Percentiles rank a stretch among this genome's conserved stretches.
Evolutionary conservation across 805 yeast genomes (phyloP).

Genomic region (Candida ovalis): DNA sequence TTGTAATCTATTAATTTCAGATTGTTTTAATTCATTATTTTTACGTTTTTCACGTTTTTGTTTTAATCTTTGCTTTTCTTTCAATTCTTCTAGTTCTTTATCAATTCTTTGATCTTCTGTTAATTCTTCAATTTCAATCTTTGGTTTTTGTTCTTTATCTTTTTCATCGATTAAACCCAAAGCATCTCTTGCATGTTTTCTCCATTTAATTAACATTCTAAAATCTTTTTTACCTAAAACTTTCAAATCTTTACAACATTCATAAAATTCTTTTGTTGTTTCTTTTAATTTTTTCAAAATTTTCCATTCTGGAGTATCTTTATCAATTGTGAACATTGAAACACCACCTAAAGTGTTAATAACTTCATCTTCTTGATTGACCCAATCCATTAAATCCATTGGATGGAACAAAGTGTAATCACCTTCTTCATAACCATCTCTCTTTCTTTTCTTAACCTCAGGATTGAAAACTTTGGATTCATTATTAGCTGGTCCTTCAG

Average conservation of each 20-base stretch:
- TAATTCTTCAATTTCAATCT: conserved; percentile 63
- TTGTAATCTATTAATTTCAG: conserved; percentile 87
- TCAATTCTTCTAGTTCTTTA: conserved; percentile 71
- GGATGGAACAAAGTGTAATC: conserved; percentile 72
- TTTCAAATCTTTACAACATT: conserved; percentile 85
- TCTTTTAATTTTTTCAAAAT: conserved; percentile 66
- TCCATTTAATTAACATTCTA: conserved; percentile 78
- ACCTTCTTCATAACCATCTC: conserved; percentile 97
- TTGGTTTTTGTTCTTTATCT: conserved; percentile 39
- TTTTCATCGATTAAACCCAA: conserved; percentile 63
- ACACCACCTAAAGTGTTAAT: conserved; percentile 75
- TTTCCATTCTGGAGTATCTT: conserved; percentile 67
- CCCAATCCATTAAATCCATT: conserved; percentile 73
- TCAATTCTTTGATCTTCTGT: conserved; percentile 90
- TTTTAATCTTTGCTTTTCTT: conserved; percentile 65
- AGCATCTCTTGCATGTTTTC: conserved; percentile 77
- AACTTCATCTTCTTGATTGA: conserved; percentile 71
- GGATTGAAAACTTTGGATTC: conserved; percentile 95
- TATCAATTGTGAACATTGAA: conserved; percentile 60
- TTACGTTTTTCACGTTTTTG: conserved; percentile 78
- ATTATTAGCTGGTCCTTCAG: conserved; percentile 67
- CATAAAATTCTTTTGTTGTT: conserved; percentile 74
- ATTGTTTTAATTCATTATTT: conserved; percentile 78
- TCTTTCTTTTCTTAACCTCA: conserved; percentile 80
- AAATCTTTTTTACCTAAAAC: conserved; percentile 95